Conservation (phyloP, 2,329 filamentous ascomycete genomes). For the Botrytis elliptica region DNA sequence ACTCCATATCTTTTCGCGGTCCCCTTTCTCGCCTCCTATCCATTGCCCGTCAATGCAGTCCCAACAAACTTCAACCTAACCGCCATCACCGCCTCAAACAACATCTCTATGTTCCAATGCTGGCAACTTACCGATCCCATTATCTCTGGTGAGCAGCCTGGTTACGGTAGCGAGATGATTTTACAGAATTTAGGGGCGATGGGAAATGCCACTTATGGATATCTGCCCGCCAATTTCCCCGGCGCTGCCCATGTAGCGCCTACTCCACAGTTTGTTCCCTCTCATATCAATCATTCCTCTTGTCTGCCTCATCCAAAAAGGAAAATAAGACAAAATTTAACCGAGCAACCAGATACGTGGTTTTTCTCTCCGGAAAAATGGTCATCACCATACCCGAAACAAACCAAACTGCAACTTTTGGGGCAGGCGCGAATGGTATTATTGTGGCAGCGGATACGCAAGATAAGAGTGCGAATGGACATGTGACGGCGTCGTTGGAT, state of each 20-base stretch:
- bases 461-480: not conserved
- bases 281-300: not conserved
- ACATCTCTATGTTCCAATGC: not conserved
- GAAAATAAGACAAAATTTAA: not conserved
- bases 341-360: not conserved
- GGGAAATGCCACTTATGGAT: not conserved
- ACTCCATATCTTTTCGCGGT: not conserved
- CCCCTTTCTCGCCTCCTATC: not conserved
- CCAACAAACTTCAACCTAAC: not conserved
- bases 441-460: not conserved
- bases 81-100: not conserved
- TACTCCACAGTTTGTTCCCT: not conserved
- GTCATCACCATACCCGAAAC: not conserved
- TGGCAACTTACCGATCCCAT: not conserved
- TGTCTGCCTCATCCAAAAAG: not conserved
- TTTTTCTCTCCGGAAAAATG: not conserved
- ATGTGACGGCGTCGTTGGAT: not conserved
- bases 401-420: not conserved
- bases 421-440: not conserved
- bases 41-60: not conserved
- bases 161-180: not conserved
- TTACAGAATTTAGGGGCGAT: not conserved
- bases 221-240: not conserved
- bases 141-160: not conserved
- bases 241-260: not conserved